Base-by-base conservation (phyloP, 768 basidiomycete species). In the Tricholoma furcatifolium region DNA sequence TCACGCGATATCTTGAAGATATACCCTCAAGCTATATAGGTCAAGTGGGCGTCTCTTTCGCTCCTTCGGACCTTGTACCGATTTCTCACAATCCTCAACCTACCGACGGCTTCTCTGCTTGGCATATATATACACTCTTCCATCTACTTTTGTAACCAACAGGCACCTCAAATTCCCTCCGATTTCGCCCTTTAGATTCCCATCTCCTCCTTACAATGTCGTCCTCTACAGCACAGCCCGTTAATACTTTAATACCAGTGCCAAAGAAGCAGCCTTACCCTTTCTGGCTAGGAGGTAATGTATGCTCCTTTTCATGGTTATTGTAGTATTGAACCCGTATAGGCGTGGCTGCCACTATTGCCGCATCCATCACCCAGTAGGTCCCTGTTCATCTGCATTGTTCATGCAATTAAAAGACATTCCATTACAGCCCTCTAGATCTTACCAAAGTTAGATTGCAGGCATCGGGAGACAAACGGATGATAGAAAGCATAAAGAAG, bases 381-480 rank as follows among this genome's bases (percentile, higher is more conserved):
- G 83, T 68, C 57, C 18, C 40, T 42, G 34, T 48, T n/a, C 24
- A 35, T 52, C 44, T 18, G 41, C 45, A 17, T 39, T 20, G 12
- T 20, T 27, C 21, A 47, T 34, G 23, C 14, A 36, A 31, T 23
- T 55, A 24, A 45, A 40, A 36, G 24, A 24, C 3, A 6, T 14
- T 7, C 15, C 17, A 8, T n/a, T n/a, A n/a, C 51, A 88, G 87
- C 67, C 91, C 91, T 24, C 74, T 93, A 44, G 91, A 93, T 74
- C 77, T 95, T 51, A 95, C 93, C 21, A 95, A 95, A 77, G 91
- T 93, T 66, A 82, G 93, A 50, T 74, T 96, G 54, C 93, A 96
- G 68, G 92, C 93, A 4, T 90, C 91, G 1, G 93, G 91, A 38
- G 93, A 95, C 74, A 93, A 92, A 70, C 81, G 88, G 50, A 94